Evolutionary conservation across 768 basidiomycete species (phyloP).

Genomic region (Sporobolomyces phaffii): DNA sequence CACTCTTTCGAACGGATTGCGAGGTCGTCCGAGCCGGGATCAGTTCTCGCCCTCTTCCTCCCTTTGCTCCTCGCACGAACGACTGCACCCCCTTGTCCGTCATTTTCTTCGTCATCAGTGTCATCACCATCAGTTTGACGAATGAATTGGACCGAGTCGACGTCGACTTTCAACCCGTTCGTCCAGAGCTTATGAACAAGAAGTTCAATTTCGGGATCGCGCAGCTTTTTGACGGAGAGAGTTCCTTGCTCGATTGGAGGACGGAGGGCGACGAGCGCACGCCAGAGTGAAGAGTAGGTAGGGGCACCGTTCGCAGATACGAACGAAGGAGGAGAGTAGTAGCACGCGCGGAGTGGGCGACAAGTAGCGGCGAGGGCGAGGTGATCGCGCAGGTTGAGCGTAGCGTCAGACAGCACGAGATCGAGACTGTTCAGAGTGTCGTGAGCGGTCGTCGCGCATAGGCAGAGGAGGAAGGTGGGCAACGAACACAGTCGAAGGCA

Average conservation of each 20-base stretch:
- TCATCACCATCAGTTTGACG: too few relatives aligned
- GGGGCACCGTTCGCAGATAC: too few relatives aligned
- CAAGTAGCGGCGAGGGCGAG: conserved; percentile 20
- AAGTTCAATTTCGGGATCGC: neutral
- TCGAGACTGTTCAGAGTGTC: conserved; percentile 1
- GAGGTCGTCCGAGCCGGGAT: neutral
- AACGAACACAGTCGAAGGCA: neutral
- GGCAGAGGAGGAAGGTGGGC: neutral
- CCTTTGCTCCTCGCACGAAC: too few relatives aligned
- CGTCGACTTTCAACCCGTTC: neutral
- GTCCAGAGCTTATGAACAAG: neutral
- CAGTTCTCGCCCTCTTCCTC: too few relatives aligned
- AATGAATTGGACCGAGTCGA: neutral
- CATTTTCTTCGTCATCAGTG: neutral
- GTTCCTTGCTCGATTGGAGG: neutral
- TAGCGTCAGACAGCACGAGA: neutral
- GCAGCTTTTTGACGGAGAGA: neutral
- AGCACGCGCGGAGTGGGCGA: conserved; percentile 15
- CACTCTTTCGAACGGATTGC: conserved; percentile 9
- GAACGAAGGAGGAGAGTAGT: conserved; percentile 18
- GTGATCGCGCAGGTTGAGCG: conserved; percentile 20
- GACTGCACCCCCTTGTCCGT: neutral
- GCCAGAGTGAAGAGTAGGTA: conserved; percentile 1
- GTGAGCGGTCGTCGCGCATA: neutral
- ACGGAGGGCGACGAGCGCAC: conserved; percentile 3